Evolutionary conservation across 257 asterid species (phyloP), one percentile per base, ranked within the genome.

Genomic region (Verbena officinalis): DNA sequence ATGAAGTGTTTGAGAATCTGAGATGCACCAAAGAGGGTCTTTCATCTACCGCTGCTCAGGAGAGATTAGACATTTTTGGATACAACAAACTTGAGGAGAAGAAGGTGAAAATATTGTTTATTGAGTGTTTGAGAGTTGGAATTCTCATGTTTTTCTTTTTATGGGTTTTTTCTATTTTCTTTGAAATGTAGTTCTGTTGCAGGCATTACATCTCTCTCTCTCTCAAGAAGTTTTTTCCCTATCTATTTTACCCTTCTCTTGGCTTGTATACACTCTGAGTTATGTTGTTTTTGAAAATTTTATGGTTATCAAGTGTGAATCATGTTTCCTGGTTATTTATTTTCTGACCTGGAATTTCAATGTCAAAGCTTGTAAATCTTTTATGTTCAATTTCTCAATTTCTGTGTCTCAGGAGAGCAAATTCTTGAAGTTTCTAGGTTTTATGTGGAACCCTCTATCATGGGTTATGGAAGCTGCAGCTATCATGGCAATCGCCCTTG

Each of bases 61-160:
- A 81, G 49, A 78, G 90, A 65, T 65, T 84, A 73, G 81, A 68
- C 46, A 81, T 84, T 64, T 84, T 84, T 62, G 87, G 90, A 40
- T 71, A 76, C 75, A 84, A 84, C 76, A 84, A 84, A 71, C 87
- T 84, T 9, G 90, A 84, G 68, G 90, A 81, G 74, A 84, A 84
- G 72, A 85, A 83, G 93, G 93, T 85, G 50, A 50, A 5, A 61
- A n/a, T 20, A 30, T 22, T 55, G 17, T 19, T 40, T 6, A n/a
- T 39, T 46, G 15, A 33, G 49, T 48, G 14, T 50, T 49, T 50
- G 23, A 9, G 40, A 36, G 11, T 36, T 30, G 7, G 7, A 30
- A 30, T 30, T 30, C 36, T 30, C 4, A 30, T 30, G 36, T 30
- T 34, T 3, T n/a, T n/a, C n/a, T n/a, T 39, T 42, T 5, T 8